Evolutionary conservation across 257 asterid species (phyloP), one percentile per base, ranked within the genome.

Genomic region (Paulownia fortunei): DNA sequence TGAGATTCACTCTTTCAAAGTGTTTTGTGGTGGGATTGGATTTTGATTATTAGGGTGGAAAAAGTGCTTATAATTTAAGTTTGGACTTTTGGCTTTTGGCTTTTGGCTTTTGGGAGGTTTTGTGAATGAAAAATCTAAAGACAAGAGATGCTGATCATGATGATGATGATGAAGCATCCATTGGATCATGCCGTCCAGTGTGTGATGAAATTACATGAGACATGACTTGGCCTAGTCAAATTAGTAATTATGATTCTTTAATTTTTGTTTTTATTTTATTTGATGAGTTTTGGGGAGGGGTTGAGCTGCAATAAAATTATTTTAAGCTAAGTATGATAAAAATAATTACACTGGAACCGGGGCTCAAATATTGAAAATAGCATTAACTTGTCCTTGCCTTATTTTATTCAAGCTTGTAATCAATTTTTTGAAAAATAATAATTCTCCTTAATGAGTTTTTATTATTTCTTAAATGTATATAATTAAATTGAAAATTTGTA

Each of bases 171-270:
- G 46, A 30, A 52, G 77, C 49, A 51, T 30, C 70, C 74, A 76
- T 60, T 37, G 26, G 39, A 58, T 59, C 52, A 63, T 80, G 84
- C 77, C 80, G 73, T 67, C 74, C 77, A 37, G 15, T n/a, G 13
- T 65, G 37, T 42, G 18, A 36, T 63, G 23, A 23, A 52, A 51
- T 63, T 64, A 19, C 61, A 72, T 44, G 47, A 32, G 8, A 23
- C 58, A 15, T 56, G 73, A 67, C 80, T 60, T 24, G 68, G 77
- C 58, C 16, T 73, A 76, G 75, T 76, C 81, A 76, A 76, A 6
- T 63, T 81, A 19, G 11, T 8, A 52, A 81, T 69, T 69, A 81
- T 69, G 39, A 19, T 30, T 56, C 18, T 26, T 55, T 64, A 7
- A 15, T 32, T 6, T 21, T 46, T 68, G 0, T 23, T 39, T 2